Percentiles rank a stretch among this genome's conserved stretches.
Conservation (phyloP, 805 yeast species). For the Vanderwaltozyma tropicalis region DNA sequence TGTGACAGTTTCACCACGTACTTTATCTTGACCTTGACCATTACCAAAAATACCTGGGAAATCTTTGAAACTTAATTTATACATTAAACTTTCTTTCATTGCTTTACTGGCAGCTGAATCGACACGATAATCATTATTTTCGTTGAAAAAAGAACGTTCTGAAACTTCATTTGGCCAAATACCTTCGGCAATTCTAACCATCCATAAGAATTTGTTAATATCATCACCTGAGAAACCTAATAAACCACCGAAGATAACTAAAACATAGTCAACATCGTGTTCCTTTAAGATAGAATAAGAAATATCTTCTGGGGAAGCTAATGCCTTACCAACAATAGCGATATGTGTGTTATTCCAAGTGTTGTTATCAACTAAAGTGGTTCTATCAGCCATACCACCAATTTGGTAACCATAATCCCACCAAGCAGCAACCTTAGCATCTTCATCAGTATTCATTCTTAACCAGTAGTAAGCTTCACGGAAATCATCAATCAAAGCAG, state of each 20-base stretch:
- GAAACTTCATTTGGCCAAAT: slow-evolving; percentile 98
- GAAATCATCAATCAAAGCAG: slow-evolving; percentile 82
- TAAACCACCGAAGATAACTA: slow-evolving; percentile 89
- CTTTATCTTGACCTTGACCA: slow-evolving; percentile 67
- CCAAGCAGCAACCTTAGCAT: slow-evolving; percentile 95
- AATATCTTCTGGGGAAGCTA: slow-evolving; percentile 81
- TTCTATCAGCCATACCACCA: slow-evolving; percentile 99
- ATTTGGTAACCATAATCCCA: slow-evolving; percentile 99
- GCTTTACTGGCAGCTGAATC: slow-evolving; percentile 73
- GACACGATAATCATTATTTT: slow-evolving; percentile 77
- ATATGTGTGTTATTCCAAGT: slow-evolving; percentile 99
- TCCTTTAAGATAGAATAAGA: slow-evolving; percentile 81
- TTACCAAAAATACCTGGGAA: slow-evolving; percentile 59
- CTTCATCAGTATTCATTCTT: slow-evolving; percentile 94
- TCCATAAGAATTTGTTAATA: slow-evolving; percentile 93
- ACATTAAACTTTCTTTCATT: slow-evolving; percentile 85
- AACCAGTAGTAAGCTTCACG: slow-evolving; percentile 99
- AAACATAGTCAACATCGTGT: slow-evolving; percentile 90
- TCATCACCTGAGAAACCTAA: slow-evolving; percentile 95
- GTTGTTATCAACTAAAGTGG: slow-evolving; percentile 95
- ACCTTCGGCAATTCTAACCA: slow-evolving; percentile 97
- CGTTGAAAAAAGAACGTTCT: slow-evolving; percentile 77
- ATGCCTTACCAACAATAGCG: slow-evolving; percentile 97
- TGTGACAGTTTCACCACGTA: slow-evolving; percentile 72
- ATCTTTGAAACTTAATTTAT: slow-evolving; percentile 86